A percentile compares a stretch with the other conserved stretches of the same genome.
These are phyloP conservation scores for Erysimum cheiranthoides DNA, from an alignment of 345 rosid genomes.

Conservation along the genomic window DNA sequence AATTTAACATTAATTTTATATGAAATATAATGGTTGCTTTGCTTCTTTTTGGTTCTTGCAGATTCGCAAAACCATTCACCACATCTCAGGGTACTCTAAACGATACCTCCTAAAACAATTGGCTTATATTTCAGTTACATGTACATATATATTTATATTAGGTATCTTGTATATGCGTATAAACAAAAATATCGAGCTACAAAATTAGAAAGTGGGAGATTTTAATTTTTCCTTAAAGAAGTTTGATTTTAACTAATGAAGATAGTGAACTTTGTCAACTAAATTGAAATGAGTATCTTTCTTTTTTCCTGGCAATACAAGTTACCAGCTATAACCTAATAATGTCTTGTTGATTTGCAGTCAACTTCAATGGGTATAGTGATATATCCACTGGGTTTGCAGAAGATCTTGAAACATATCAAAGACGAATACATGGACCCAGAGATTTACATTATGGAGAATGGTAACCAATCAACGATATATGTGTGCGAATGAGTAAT, in stretches of 20 bases:
- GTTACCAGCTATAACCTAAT: neutral
- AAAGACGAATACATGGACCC: constrained; percentile 46
- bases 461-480: constrained; percentile 34
- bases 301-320: neutral
- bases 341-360: constrained; percentile 31
- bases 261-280: neutral
- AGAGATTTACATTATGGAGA: constrained; percentile 51
- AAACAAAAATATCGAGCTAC: neutral
- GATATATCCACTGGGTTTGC: constrained; percentile 39
- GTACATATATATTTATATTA: neutral
- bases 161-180: neutral
- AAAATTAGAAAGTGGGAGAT: neutral
- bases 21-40: neutral
- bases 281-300: neutral
- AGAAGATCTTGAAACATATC: constrained; percentile 38
- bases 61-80: constrained; percentile 36
- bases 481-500: neutral
- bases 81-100: constrained; percentile 27
- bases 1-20: neutral
- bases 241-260: neutral
- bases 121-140: neutral
- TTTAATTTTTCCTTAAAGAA: too few relatives aligned
- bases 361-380: constrained; percentile 41
- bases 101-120: neutral
- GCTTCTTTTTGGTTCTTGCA: constrained; percentile 23